Conservation (phyloP, 768 basidiomycete genomes). For the Clitopilus hobsonii region DNA sequence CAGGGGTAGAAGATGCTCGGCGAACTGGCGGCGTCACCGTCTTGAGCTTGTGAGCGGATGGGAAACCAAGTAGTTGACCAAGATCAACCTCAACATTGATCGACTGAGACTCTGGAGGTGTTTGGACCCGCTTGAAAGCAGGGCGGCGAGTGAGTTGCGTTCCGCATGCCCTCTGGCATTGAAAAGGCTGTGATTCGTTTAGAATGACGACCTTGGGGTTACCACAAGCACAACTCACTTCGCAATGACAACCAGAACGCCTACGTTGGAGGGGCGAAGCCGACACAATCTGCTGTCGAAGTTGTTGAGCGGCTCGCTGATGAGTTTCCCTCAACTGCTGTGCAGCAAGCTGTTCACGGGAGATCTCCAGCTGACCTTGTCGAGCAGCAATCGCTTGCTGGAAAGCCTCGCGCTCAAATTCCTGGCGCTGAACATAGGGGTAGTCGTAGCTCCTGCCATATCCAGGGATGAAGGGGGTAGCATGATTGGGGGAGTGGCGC, state of each 20-base stretch:
- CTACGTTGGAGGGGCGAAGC: too few relatives aligned
- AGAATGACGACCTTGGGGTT: too few relatives aligned
- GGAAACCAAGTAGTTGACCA: background rate
- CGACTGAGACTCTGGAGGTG: background rate
- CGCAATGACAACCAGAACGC: too few relatives aligned
- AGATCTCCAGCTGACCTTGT: slow-evolving; percentile 1
- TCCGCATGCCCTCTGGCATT: background rate
- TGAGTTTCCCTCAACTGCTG: slow-evolving; percentile 5
- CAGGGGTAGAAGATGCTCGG: background rate
- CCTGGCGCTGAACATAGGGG: slow-evolving; percentile 8
- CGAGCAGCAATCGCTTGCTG: background rate
- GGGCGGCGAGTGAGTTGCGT: background rate
- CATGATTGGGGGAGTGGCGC: slow-evolving; percentile 4
- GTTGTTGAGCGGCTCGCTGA: too few relatives aligned
- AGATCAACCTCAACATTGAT: background rate
- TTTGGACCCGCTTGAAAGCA: background rate
- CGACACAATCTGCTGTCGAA: too few relatives aligned
- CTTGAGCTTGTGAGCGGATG: background rate
- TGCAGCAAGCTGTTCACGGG: slow-evolving; percentile 4
- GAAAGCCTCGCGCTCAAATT: slow-evolving; percentile 8
- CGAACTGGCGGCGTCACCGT: background rate
- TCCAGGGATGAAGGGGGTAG: background rate
- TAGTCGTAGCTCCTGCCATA: slow-evolving; percentile 5
- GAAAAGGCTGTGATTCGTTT: background rate
- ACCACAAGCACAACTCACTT: too few relatives aligned